A percentile compares a stretch with the other conserved stretches of the same genome.
Evolutionary conservation across 2,329 filamentous ascomycete genomes (phyloP).

Genomic region (Cryphonectria parasitica): DNA sequence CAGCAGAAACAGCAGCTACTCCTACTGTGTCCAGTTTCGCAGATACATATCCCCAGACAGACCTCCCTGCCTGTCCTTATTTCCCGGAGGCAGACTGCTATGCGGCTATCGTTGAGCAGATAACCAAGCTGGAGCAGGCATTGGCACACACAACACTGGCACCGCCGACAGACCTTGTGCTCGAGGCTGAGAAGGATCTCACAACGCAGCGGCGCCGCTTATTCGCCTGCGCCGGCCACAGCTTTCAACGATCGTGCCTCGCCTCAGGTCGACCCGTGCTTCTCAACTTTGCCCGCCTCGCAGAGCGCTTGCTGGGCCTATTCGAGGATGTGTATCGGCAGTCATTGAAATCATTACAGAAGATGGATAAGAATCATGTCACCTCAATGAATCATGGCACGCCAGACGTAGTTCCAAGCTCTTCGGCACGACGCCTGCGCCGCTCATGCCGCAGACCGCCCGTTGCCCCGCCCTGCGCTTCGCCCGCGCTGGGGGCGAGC

Average conservation of each 20-base stretch:
- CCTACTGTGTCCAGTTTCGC: too few species aligned
- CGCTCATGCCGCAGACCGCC: not conserved
- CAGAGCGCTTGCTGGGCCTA: not conserved
- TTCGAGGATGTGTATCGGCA: not conserved
- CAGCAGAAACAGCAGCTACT: not conserved
- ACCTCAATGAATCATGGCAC: not conserved
- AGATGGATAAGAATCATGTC: not conserved
- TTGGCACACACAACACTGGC: not conserved
- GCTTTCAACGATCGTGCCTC: not conserved
- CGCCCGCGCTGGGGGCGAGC: not conserved
- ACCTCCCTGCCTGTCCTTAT: too few species aligned
- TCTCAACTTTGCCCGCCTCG: not conserved
- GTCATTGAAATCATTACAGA: not conserved
- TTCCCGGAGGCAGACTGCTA: not conserved
- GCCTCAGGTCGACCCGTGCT: not conserved
- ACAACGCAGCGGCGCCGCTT: not conserved
- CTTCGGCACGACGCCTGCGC: not conserved
- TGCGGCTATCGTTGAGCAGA: not conserved
- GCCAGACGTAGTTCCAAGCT: too few species aligned
- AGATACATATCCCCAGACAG: too few species aligned
- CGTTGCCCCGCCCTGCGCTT: not conserved
- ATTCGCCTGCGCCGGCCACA: not conserved
- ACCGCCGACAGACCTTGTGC: not conserved
- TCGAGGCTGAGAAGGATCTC: not conserved
- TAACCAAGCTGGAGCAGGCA: not conserved